Evolutionary conservation across 345 rosid species (phyloP), one percentile per base, ranked within the genome.

Genomic region (Corchorus capsularis): DNA sequence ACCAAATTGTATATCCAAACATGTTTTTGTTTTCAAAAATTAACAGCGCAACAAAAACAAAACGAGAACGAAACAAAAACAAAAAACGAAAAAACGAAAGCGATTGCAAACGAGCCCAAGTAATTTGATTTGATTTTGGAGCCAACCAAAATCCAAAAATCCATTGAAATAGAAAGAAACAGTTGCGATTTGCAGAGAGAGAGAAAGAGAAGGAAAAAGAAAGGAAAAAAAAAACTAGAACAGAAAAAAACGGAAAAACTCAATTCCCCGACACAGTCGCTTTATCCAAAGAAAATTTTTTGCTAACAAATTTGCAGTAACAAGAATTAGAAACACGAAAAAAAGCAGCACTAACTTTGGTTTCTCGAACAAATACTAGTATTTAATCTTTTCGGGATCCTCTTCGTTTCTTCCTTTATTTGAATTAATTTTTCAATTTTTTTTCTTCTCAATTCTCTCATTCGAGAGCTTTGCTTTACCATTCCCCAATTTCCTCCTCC

Each of bases 211-310:
- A 15, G 13, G 54, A 19, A 62, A 43, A 27, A 27, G 27, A 27
- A 27, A n/a, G n/a, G n/a, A 47, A 55, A 46, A 34, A 10, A 34
- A 45, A 56, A 39, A 35, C 12, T 14, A 4, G 2, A 56, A 73
- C 8, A 10, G 16, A 32, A 46, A 65, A 73, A 69, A 17, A 8
- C 27, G 20, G 6, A 64, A 16, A 57, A 64, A 79, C 68, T 13
- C 75, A 65, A 17, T 39, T 11, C 39, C 37, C 82, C 89, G 81
- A 79, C 71, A 79, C 79, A 56, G 5, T 55, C 84, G 92, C 81
- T 62, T 75, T 70, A 65, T 68, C 87, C 81, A 74, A 65, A 70
- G 70, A 81, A 83, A 73, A 52, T 2, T 71, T 73, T 67, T 73
- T 67, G 63, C 53, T 71, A 74, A 72, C 63, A 75, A 77, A 69